Evolutionary conservation across 2,329 filamentous ascomycete species (phyloP).

Genomic region (Chaetomiaceae sp.): DNA sequence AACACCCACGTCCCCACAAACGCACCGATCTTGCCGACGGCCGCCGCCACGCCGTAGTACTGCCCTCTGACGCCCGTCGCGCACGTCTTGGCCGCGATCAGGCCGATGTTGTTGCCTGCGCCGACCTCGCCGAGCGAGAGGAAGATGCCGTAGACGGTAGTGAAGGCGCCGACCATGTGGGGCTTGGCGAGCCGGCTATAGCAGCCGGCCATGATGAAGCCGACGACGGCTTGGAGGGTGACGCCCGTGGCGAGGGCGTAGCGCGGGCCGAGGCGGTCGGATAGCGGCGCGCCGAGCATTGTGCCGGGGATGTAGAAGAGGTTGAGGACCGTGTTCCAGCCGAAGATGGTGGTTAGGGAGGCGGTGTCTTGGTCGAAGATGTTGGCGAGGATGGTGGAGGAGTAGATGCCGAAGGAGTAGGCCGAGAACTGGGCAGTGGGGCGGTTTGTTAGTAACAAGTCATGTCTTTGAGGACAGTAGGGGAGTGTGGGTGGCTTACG

Average conservation of each 20-base stretch:
- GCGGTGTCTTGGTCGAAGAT: slow-evolving; percentile 51
- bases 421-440: slow-evolving; percentile 66
- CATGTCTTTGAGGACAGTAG: too few relatives aligned
- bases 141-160: slow-evolving; percentile 76
- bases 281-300: slow-evolving; percentile 68
- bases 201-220: slow-evolving; percentile 82
- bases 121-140: slow-evolving; percentile 74
- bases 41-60: slow-evolving; percentile 68
- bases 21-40: slow-evolving; percentile 70
- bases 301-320: slow-evolving; percentile 85
- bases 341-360: slow-evolving; percentile 71
- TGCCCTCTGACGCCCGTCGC: slow-evolving; percentile 82
- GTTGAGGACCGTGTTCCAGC: slow-evolving; percentile 86
- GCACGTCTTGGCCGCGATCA: slow-evolving; percentile 80
- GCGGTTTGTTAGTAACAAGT: background rate
- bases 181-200: slow-evolving; percentile 66
- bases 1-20: slow-evolving; percentile 85
- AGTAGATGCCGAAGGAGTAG: slow-evolving; percentile 85
- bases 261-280: slow-evolving; percentile 74
- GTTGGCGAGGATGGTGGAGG: slow-evolving; percentile 64
- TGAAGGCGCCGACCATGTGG: slow-evolving; percentile 66
- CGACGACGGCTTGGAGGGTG: slow-evolving; percentile 66
- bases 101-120: slow-evolving; percentile 86
- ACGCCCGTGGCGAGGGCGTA: slow-evolving; percentile 70
- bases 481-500: slow-evolving; percentile 35